Base-by-base conservation (phyloP, 371 early-diverging fungal genomes). In the Fennellomyces sp. region DNA sequence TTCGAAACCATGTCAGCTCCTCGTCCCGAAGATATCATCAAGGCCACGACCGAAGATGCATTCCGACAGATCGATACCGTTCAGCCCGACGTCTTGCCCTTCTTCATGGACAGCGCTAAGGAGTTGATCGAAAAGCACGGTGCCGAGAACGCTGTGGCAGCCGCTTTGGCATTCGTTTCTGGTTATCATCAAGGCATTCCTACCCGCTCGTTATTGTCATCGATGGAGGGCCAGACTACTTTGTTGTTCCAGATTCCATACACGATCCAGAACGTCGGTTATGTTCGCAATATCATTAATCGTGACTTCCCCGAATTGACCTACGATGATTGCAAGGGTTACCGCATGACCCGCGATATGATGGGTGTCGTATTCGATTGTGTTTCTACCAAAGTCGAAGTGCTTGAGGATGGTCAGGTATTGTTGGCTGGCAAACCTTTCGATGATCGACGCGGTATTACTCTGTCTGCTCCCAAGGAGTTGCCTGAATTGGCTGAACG, bases 341-440 rank as follows among this genome's bases (percentile, higher is more conserved):
- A 92, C 91, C 83, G 93, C 41, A 90, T 95, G 84, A 88, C 88
- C 54, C 85, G 81, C 59, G 96, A 96, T 52, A 82, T 80, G 61
- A 79, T 31, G 71, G 92, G 94, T 41, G 93, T 91, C 21, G 91
- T 93, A 5, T 91, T 91, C 52, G 97, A 97, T 80, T 74, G 95
- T 29, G 69, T 64, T 4, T 76, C 86, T 2, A 75, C 76, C 29
- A 87, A 94, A 65, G 76, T 93, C 21, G 84, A 91, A 68, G 73
- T 82, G 15, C 65, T 68, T 48, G 72, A 75, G 25, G 50, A 58
- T 47, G 77, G 70, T 13, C 63, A 52, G 17, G 73, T 81, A 47
- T 33, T 73, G 39, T 65, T 87, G 29, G 76, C 59, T 2, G 84
- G 89, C 47, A 71, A 63, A 51, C 72, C 79, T 49, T 95, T 93